These are phyloP conservation scores for Cordyceps tenuipes DNA, from an alignment of 2,329 filamentous ascomycete species.

Conservation along the genomic window DNA sequence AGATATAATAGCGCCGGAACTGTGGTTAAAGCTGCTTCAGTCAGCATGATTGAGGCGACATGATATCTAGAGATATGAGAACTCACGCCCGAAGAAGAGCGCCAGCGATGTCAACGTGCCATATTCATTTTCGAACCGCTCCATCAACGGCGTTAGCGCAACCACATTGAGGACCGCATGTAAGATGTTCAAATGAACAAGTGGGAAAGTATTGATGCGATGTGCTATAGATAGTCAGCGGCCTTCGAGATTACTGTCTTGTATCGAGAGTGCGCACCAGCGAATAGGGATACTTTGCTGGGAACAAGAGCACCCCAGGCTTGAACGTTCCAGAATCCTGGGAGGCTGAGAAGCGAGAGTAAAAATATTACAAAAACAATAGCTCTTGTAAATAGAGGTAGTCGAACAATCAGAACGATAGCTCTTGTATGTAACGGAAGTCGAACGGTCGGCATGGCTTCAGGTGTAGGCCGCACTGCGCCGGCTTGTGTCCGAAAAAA, in stretches of 20 bases:
- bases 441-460: conserved; percentile 26
- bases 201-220: conserved; percentile 82
- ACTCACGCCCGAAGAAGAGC: conserved; percentile 84
- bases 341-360: conserved; percentile 58
- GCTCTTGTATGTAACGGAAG: background rate
- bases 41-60: conserved; percentile 6
- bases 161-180: conserved; percentile 74
- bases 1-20: conserved; percentile 79
- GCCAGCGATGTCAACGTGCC: conserved; percentile 83
- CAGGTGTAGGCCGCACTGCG: background rate
- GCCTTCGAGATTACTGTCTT: background rate
- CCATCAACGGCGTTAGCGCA: conserved; percentile 77
- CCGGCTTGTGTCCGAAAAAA: background rate
- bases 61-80: background rate
- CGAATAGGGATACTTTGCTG: conserved; percentile 59
- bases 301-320: conserved; percentile 76
- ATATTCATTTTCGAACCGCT: conserved; percentile 87
- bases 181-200: conserved; percentile 75
- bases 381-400: conserved; percentile 79
- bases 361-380: conserved; percentile 56
- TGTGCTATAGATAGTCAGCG: conserved; percentile 54
- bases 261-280: conserved; percentile 47
- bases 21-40: conserved; percentile 58
- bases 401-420: conserved; percentile 52
- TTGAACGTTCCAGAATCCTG: conserved; percentile 61